Evolutionary conservation across 495 filamentous ascomycete species (phyloP).

Genomic region (Penicillium lividum): DNA sequence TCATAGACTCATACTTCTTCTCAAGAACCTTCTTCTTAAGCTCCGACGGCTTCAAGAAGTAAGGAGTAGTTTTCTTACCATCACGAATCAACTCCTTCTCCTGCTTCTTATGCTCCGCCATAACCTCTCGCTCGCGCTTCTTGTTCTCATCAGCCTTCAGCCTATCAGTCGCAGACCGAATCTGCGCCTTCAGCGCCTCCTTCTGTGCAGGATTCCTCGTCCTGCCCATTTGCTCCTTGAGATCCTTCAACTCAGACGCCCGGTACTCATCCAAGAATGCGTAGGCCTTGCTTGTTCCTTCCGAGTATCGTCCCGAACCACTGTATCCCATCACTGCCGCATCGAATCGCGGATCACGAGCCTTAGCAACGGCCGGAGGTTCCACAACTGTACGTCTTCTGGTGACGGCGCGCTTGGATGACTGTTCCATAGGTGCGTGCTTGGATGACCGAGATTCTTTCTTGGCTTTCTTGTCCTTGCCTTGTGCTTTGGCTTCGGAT

Average conservation of each 20-base stretch:
- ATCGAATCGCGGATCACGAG: constrained; percentile 89
- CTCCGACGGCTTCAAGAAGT: constrained; percentile 87
- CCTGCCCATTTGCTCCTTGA: constrained; percentile 65
- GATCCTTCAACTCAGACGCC: constrained; percentile 70
- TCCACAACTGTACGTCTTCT: constrained; percentile 73
- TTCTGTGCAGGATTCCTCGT: constrained; percentile 61
- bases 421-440: constrained; percentile 80
- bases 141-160: constrained; percentile 67
- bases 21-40: constrained; percentile 80
- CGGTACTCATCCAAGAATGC: constrained; percentile 85
- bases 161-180: constrained; percentile 67
- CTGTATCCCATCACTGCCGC: constrained; percentile 46
- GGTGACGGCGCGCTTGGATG: constrained; percentile 79
- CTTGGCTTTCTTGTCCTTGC: constrained; percentile 40
- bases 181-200: constrained; percentile 65
- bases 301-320: constrained; percentile 26
- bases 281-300: constrained; percentile 70
- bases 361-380: constrained; percentile 37
- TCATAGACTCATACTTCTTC: constrained; percentile 77
- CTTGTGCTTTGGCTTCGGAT: constrained; percentile 36
- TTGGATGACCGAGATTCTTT: constrained; percentile 66
- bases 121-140: constrained; percentile 63
- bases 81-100: constrained; percentile 81
- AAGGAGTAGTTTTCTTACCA: constrained; percentile 90
- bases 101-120: constrained; percentile 70